These are phyloP conservation scores for Bryum argenteum DNA, from an alignment of 225 moss, liverwort and hornwort genomes.

Conservation along the genomic window DNA sequence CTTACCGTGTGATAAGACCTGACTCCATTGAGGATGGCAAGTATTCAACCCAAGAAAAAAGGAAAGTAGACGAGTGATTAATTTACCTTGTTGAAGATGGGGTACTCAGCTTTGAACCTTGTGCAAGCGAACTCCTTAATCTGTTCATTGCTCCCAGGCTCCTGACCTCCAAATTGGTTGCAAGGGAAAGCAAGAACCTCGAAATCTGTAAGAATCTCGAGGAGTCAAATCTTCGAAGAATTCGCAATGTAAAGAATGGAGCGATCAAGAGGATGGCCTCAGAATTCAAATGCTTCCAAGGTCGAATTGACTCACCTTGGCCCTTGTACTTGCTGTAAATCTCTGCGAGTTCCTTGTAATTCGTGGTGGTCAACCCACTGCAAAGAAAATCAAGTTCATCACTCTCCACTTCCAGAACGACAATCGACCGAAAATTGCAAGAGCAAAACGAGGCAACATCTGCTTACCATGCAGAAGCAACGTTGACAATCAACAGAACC, in stretches of 20 bases:
- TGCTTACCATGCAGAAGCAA: conserved; percentile 85
- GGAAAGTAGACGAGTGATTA: background rate
- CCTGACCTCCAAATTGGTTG: conserved; percentile 96
- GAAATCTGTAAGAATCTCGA: conserved; percentile 46
- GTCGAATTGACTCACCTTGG: conserved; percentile 41
- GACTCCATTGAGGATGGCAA: background rate
- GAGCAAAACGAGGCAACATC: background rate
- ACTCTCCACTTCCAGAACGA: background rate
- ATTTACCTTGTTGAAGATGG: conserved; percentile 87
- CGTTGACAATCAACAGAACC: conserved; percentile 91
- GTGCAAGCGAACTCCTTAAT: conserved; percentile 91
- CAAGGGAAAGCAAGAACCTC: conserved; percentile 92
- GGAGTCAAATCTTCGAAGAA: background rate
- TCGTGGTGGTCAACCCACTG: conserved; percentile 80
- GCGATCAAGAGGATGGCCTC: background rate
- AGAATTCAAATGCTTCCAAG: background rate
- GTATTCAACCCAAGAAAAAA: background rate
- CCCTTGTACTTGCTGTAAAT: conserved; percentile 62
- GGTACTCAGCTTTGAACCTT: conserved; percentile 89
- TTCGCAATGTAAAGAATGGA: background rate
- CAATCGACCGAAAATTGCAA: conserved; percentile 10
- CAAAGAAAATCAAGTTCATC: conserved; percentile 17
- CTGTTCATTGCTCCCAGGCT: conserved; percentile 85
- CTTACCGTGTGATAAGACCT: background rate
- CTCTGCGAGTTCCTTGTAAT: conserved; percentile 80